Conservation (phyloP, 2,329 filamentous ascomycete genomes). For the Hyphodiscus sp. region DNA sequence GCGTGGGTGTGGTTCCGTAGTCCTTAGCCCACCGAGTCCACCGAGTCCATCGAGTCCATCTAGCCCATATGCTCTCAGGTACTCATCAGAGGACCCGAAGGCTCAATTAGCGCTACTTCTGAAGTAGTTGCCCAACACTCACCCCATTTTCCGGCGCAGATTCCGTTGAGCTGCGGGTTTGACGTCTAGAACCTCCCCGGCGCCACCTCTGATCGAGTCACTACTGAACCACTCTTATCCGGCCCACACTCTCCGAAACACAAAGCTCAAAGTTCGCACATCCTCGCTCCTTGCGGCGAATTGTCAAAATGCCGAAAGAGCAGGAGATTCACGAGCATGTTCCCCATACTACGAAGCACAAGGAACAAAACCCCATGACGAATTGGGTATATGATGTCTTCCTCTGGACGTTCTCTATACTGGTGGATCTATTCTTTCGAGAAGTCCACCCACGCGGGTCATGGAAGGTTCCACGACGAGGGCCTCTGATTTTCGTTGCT, state of each 20-base stretch:
- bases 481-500: slow-evolving; percentile 90
- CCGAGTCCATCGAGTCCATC: too few relatives aligned
- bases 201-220: not conserved
- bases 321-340: slow-evolving; percentile 10
- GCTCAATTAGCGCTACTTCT: not conserved
- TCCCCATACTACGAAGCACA: slow-evolving; percentile 7
- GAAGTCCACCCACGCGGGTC: slow-evolving; percentile 92
- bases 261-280: not conserved
- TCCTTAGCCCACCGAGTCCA: too few relatives aligned
- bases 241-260: not conserved
- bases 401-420: slow-evolving; percentile 69
- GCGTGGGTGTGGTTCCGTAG: too few relatives aligned
- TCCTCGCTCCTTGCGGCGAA: not conserved
- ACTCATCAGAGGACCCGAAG: not conserved
- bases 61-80: not conserved
- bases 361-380: slow-evolving; percentile 12
- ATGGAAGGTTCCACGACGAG: slow-evolving; percentile 86
- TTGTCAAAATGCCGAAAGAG: not conserved
- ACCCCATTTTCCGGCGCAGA: not conserved
- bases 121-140: not conserved
- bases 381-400: slow-evolving; percentile 69
- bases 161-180: not conserved
- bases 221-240: not conserved
- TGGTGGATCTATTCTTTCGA: slow-evolving; percentile 95
- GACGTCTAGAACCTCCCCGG: not conserved